phyloP scores from a whole-genome alignment of 306 rosid genomes.

The Cicer chorassanicum region DNA sequence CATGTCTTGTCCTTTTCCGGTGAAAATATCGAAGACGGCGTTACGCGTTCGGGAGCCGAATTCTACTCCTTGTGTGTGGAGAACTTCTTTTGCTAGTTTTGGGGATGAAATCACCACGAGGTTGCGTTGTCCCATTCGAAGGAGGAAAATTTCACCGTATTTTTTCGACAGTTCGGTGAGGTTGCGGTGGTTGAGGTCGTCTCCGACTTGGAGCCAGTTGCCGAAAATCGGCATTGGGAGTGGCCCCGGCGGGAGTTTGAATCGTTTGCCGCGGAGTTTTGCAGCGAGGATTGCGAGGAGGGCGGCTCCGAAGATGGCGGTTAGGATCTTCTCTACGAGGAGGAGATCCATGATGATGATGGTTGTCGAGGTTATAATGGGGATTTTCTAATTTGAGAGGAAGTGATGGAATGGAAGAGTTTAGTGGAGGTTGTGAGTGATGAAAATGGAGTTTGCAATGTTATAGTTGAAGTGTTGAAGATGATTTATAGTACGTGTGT shows the following conservation, averaged over 20 bases:
- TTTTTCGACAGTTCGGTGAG: constrained; percentile 74
- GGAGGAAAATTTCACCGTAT: constrained; percentile 78
- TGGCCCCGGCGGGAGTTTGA: constrained; percentile 89
- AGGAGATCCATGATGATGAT: constrained; percentile 68
- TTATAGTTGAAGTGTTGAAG: too few species aligned
- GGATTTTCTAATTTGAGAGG: too few species aligned
- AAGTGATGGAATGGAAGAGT: too few species aligned
- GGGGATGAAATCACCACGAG: constrained; percentile 82
- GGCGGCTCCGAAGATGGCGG: constrained; percentile 64
- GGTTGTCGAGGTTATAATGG: too few species aligned
- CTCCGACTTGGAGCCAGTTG: constrained; percentile 96
- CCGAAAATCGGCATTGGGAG: constrained; percentile 80
- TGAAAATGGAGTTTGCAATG: too few species aligned
- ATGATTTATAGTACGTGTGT: too few species aligned
- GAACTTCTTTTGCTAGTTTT: constrained; percentile 82
- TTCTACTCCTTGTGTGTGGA: constrained; percentile 87
- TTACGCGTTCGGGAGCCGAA: constrained; percentile 89
- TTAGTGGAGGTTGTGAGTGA: too few species aligned
- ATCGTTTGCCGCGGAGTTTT: constrained; percentile 68
- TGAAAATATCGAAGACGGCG: constrained; percentile 90
- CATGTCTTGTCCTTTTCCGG: constrained; percentile 91
- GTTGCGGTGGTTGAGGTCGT: constrained; percentile 90
- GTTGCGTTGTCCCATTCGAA: constrained; percentile 92
- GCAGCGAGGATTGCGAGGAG: constrained; percentile 61
- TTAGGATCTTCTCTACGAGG: constrained; percentile 76